Percentiles rank a stretch among this genome's conserved stretches.
These are phyloP conservation scores for Bacterosira constricta DNA, from an alignment of 108 stramenopile species.

Conservation along the genomic window DNA sequence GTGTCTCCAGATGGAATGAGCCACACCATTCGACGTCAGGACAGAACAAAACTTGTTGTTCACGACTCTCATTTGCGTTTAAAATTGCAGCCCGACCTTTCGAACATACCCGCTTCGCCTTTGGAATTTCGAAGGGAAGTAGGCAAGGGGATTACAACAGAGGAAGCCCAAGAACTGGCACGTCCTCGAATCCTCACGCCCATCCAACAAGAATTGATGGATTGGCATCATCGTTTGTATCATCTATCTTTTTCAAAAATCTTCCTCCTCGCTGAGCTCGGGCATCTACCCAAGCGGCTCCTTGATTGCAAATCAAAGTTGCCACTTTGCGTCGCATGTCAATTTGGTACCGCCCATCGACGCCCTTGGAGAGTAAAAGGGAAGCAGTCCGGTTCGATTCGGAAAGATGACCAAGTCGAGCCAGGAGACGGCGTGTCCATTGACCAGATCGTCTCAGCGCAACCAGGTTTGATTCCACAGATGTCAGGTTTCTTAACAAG, in stretches of 20 bases:
- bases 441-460: conserved; percentile 48
- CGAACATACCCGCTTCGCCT: background rate
- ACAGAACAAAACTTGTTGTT: background rate
- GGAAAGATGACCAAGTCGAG: background rate
- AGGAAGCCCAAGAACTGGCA: background rate
- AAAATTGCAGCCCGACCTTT: background rate
- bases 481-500: conserved; percentile 41
- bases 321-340: conserved; percentile 28
- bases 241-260: background rate
- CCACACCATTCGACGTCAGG: background rate
- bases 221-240: background rate
- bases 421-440: conserved; percentile 55
- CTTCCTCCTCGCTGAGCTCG: background rate
- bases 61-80: background rate
- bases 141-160: background rate
- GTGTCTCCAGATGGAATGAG: conserved; percentile 2
- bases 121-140: background rate
- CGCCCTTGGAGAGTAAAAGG: conserved; percentile 31
- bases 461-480: conserved; percentile 59
- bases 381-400: background rate
- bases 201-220: conserved; percentile 1
- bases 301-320: background rate
- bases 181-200: background rate
- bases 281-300: background rate
- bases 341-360: conserved; percentile 22